Conservation (phyloP, 2,329 filamentous ascomycete species). For the Fusarium sterilihyphosum region DNA sequence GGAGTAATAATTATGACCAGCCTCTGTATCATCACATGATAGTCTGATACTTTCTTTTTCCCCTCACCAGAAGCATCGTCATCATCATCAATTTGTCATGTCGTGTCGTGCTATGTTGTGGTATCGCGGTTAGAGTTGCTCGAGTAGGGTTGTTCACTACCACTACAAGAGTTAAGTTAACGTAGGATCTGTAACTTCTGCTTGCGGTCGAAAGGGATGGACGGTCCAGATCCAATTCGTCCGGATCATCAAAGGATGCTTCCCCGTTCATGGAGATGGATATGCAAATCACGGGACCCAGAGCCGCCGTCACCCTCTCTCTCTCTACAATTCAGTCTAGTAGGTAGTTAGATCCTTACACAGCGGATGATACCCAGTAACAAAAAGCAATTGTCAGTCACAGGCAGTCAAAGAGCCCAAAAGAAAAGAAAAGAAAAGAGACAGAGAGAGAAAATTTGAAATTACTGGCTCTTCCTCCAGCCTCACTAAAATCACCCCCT, state of each 20-base stretch:
- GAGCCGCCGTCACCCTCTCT: not conserved
- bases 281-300: conserved; percentile 39
- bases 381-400: conserved; percentile 12
- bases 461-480: conserved; percentile 24
- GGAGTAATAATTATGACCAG: conserved; percentile 8
- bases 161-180: not conserved
- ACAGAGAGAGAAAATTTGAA: conserved; percentile 1
- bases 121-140: conserved; percentile 12
- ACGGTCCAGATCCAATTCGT: conserved; percentile 41
- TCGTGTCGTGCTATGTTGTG: not conserved
- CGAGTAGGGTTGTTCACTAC: not conserved
- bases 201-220: conserved; percentile 30
- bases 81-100: conserved; percentile 18
- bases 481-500: conserved; percentile 12
- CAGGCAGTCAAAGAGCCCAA: not conserved
- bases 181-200: conserved; percentile 16
- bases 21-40: conserved; percentile 13
- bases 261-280: conserved; percentile 38
- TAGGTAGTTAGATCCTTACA: not conserved
- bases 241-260: conserved; percentile 36
- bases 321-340: not conserved
- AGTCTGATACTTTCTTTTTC: not conserved
- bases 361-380: not conserved
- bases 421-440: not conserved
- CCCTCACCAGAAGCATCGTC: not conserved